These are phyloP conservation scores for Pseudogymnoascus sp. DNA, from an alignment of 2,329 filamentous ascomycete species.

Conservation along the genomic window DNA sequence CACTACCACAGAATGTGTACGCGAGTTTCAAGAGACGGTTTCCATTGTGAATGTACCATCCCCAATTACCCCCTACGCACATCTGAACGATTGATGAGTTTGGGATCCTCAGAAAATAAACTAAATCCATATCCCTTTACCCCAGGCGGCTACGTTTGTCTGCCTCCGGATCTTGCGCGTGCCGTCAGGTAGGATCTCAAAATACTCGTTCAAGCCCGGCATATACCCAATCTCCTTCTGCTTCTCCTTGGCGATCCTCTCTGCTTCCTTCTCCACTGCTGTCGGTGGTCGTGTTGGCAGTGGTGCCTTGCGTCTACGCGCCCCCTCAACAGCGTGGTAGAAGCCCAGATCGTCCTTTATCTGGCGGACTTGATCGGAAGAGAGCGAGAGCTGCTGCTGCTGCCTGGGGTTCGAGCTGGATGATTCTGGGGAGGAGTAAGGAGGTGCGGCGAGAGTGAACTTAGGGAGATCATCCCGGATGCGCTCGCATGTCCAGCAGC, in stretches of 20 bases:
- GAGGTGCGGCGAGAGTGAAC: background rate
- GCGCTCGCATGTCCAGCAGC: slow-evolving; percentile 16
- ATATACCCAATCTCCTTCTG: background rate
- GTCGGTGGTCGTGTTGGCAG: background rate
- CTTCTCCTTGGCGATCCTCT: background rate
- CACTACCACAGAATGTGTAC: background rate
- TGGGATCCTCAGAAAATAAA: background rate
- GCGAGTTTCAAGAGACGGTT: background rate
- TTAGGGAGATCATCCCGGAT: slow-evolving; percentile 14
- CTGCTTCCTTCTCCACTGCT: background rate
- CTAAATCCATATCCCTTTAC: background rate
- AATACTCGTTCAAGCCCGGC: background rate
- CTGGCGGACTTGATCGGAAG: slow-evolving; percentile 10
- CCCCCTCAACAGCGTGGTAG: slow-evolving; percentile 5
- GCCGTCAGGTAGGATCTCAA: background rate
- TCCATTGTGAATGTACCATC: background rate
- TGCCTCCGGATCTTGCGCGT: background rate
- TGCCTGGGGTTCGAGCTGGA: background rate
- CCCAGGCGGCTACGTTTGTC: background rate
- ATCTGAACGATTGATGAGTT: background rate
- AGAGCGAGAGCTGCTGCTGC: slow-evolving; percentile 1
- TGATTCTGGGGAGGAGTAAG: background rate
- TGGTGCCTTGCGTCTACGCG: background rate
- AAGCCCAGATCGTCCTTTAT: slow-evolving; percentile 12
- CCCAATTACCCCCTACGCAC: background rate